Percentiles rank a stretch among this genome's conserved stretches.
These are phyloP conservation scores for Boeremia lycopersici DNA, from an alignment of 2,329 filamentous ascomycete species.

Conservation along the genomic window DNA sequence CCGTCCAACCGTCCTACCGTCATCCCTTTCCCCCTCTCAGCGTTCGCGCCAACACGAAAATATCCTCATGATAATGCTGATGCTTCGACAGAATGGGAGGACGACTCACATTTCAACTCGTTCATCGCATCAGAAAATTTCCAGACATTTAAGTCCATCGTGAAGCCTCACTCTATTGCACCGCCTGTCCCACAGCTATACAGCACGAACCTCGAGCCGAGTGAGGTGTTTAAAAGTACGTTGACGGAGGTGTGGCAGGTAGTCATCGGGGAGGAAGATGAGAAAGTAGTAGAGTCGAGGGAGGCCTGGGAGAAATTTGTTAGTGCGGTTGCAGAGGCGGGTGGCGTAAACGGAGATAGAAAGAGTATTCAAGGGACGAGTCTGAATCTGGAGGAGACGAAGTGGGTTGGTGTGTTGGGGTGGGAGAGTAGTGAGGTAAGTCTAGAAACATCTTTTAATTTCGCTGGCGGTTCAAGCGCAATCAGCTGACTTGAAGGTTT, in stretches of 20 bases:
- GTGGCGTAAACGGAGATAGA: not conserved
- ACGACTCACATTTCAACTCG: not conserved
- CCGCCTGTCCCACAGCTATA: not conserved
- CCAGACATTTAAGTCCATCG: not conserved
- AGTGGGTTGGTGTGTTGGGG: not conserved
- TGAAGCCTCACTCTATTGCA: not conserved
- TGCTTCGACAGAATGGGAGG: not conserved
- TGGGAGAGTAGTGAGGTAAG: not conserved
- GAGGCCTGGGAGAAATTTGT: not conserved
- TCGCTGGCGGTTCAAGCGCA: not conserved
- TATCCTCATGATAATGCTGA: not conserved
- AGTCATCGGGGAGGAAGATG: not conserved
- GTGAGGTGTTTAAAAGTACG: not conserved
- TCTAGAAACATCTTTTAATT: not conserved
- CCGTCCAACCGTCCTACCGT: not conserved
- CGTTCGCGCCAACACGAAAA: not conserved
- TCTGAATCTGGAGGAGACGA: not conserved
- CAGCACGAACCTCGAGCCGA: not conserved
- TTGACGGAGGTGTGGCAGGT: not conserved
- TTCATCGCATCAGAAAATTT: not conserved
- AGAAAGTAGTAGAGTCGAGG: not conserved
- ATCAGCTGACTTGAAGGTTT: not conserved
- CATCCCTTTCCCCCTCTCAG: not conserved
- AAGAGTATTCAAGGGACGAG: not conserved
- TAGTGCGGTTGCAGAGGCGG: not conserved